Evolutionary conservation across 129 eudicot genomes (phyloP).

Genomic region (Glebionis coronaria): DNA sequence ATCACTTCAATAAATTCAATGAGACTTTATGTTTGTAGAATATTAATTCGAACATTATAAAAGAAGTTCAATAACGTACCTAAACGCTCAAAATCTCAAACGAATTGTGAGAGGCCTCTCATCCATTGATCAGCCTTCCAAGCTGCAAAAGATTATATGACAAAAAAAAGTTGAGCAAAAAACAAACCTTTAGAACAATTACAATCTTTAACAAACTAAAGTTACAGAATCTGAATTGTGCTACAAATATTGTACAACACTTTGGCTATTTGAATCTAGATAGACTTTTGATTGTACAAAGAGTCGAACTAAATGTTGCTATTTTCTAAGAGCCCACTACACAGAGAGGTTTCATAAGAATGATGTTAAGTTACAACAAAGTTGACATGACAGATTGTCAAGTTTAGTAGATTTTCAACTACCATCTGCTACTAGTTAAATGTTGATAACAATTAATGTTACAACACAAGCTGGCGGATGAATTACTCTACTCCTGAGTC

Average conservation of each 20-base stretch:
- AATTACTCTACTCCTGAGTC: constrained; percentile 39
- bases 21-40: background rate
- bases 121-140: background rate
- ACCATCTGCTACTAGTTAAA: constrained; percentile 17
- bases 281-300: constrained; percentile 29
- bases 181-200: constrained; percentile 4
- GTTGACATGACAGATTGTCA: constrained; percentile 26
- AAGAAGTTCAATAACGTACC: background rate
- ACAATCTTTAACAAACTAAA: background rate
- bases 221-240: constrained; percentile 16
- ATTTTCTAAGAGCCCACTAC: constrained; percentile 2
- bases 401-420: background rate
- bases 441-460: constrained; percentile 24
- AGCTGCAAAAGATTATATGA: background rate
- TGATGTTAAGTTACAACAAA: constrained; percentile 38
- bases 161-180: background rate
- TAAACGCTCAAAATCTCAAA: background rate
- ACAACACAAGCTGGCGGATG: constrained; percentile 28
- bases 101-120: background rate
- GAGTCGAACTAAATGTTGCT: constrained; percentile 20
- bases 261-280: constrained; percentile 26
- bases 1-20: constrained; percentile 17
- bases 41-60: background rate
- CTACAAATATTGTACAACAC: constrained; percentile 34
- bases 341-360: constrained; percentile 19